Evolutionary conservation across 805 yeast genomes (phyloP).

Genomic region (Myxozyma melibiosi): DNA sequence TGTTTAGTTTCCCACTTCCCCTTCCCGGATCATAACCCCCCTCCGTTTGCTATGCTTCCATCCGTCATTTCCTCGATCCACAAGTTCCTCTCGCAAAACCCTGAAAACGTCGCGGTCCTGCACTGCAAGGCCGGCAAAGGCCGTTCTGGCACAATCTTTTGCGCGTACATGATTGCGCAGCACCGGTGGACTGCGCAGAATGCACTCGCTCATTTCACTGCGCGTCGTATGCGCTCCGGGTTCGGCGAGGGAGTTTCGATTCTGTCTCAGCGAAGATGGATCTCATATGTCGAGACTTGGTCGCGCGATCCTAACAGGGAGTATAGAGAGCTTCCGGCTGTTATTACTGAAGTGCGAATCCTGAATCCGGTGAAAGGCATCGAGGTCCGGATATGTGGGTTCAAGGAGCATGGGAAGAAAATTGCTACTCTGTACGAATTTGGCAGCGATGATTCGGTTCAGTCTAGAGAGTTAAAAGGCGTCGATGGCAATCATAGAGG

Average conservation of each 20-base stretch:
- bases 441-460: slow-evolving; percentile 16
- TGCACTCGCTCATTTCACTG: slow-evolving; percentile 58
- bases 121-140: slow-evolving; percentile 96
- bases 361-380: slow-evolving; percentile 33
- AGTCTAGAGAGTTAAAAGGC: neutral
- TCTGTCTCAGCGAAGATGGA: slow-evolving; percentile 65
- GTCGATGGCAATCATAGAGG: neutral
- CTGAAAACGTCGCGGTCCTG: slow-evolving; percentile 59
- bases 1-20: slow-evolving; percentile 50
- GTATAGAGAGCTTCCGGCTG: slow-evolving; percentile 31
- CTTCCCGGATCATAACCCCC: slow-evolving; percentile 77
- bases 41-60: slow-evolving; percentile 59
- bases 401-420: slow-evolving; percentile 27
- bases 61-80: slow-evolving; percentile 51
- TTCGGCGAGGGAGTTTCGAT: slow-evolving; percentile 73
- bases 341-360: slow-evolving; percentile 31
- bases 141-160: slow-evolving; percentile 74
- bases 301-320: slow-evolving; percentile 28
- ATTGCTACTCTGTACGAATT: slow-evolving; percentile 27
- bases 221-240: slow-evolving; percentile 56
- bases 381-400: slow-evolving; percentile 32
- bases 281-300: slow-evolving; percentile 57
- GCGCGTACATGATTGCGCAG: slow-evolving; percentile 67
- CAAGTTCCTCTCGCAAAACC: slow-evolving; percentile 43
- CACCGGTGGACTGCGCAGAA: slow-evolving; percentile 45